phyloP scores from a whole-genome alignment of 2,329 filamentous ascomycete species.

The Parastagonospora avenae region DNA sequence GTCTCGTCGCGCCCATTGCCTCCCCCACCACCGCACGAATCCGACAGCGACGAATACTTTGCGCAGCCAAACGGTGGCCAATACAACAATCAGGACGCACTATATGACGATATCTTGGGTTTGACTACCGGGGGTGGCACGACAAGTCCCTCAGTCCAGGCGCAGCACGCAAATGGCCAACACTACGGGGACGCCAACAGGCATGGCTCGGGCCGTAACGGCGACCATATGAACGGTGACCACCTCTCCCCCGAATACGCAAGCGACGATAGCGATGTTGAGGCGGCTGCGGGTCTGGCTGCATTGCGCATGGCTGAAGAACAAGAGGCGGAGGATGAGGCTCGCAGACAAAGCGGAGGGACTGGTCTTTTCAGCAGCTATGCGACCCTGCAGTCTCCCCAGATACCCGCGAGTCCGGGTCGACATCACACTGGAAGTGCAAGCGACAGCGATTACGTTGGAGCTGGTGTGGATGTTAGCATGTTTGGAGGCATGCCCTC shows the following conservation, averaged over 20 bases:
- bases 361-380: conserved; percentile 59
- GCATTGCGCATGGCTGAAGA: conserved; percentile 85
- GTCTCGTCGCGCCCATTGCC: conserved; percentile 61
- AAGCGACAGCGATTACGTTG: conserved; percentile 72
- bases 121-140: conserved; percentile 42
- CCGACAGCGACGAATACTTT: conserved; percentile 50
- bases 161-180: conserved; percentile 41
- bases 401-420: conserved; percentile 45
- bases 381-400: conserved; percentile 47
- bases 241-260: conserved; percentile 47
- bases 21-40: conserved; percentile 62
- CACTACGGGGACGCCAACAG: conserved; percentile 32
- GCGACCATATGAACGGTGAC: conserved; percentile 54
- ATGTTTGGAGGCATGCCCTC: conserved; percentile 70
- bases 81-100: conserved; percentile 58
- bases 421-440: conserved; percentile 28
- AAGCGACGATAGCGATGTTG: conserved; percentile 81
- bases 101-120: conserved; percentile 63
- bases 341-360: conserved; percentile 63
- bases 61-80: conserved; percentile 36
- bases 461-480: conserved; percentile 68
- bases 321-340: conserved; percentile 67
- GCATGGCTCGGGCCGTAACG: conserved; percentile 34
- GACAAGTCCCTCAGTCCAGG: conserved; percentile 36
- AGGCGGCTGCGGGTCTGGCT: conserved; percentile 81